A percentile compares a stretch with the other conserved stretches of the same genome.
Conservation (phyloP, 768 basidiomycete genomes). For the Collybiopsis confluens region DNA sequence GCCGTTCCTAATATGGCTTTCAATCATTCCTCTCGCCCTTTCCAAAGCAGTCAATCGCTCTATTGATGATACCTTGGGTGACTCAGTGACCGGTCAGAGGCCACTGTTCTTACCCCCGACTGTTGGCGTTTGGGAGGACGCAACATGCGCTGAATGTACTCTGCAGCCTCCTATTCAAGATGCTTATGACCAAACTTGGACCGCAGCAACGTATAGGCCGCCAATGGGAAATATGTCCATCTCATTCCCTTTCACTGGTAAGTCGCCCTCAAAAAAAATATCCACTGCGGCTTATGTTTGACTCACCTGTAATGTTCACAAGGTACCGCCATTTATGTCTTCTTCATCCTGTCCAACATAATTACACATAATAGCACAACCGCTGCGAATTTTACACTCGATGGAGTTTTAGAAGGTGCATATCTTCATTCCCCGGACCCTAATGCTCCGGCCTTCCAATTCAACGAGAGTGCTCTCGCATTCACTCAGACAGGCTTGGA, state of each 20-base stretch:
- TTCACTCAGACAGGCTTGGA: slow-evolving; percentile 21
- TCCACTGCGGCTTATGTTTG: not conserved
- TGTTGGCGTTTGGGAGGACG: slow-evolving; percentile 14
- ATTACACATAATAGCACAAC: slow-evolving; percentile 16
- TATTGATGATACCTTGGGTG: slow-evolving; percentile 19
- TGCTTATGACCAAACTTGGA: slow-evolving; percentile 19
- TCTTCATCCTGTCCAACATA: slow-evolving; percentile 37
- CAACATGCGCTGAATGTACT: slow-evolving; percentile 12
- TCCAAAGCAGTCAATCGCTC: slow-evolving; percentile 12
- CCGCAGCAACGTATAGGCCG: slow-evolving; percentile 9
- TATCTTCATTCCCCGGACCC: slow-evolving; percentile 23
- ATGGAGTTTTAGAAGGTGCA: slow-evolving; percentile 15
- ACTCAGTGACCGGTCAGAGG: slow-evolving; percentile 12
- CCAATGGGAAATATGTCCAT: not conserved
- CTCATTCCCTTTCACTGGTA: slow-evolving; percentile 9
- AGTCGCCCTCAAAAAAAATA: not conserved
- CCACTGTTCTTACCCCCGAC: slow-evolving; percentile 13
- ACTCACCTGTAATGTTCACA: not conserved
- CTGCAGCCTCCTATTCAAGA: slow-evolving; percentile 9
- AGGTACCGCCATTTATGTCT: slow-evolving; percentile 22
- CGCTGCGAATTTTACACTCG: slow-evolving; percentile 28
- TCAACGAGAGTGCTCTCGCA: slow-evolving; percentile 17
- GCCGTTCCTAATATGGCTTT: too few relatives aligned
- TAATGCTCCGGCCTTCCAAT: slow-evolving; percentile 18
- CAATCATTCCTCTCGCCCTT: too few relatives aligned